Percentiles rank a stretch among this genome's conserved stretches.
These are phyloP conservation scores for Parietaria judaica DNA, from an alignment of 306 rosid genomes.

Conservation along the genomic window DNA sequence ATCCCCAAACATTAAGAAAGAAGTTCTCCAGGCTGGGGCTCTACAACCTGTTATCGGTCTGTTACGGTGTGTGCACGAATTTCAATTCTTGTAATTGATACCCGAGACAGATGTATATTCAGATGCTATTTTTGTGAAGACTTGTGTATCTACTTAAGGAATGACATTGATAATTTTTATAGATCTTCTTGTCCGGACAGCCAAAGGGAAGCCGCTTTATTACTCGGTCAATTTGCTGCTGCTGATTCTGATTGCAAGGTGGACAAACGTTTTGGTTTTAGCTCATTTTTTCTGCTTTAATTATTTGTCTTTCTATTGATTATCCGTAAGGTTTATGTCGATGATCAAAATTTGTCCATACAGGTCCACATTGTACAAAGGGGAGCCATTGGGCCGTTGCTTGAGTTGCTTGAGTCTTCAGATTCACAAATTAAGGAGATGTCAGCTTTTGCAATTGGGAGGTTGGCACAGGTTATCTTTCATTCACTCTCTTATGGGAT, in stretches of 20 bases:
- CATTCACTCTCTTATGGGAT: not conserved
- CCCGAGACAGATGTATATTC: not conserved
- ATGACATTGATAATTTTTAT: not conserved
- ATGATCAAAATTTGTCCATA: constrained; percentile 4
- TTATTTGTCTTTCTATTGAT: not conserved
- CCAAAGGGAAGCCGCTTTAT: constrained; percentile 59
- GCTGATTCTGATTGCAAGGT: constrained; percentile 71
- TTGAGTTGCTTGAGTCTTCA: constrained; percentile 27
- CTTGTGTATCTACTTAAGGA: no score
- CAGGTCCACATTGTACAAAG: constrained; percentile 38
- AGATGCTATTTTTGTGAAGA: no score
- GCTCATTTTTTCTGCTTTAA: constrained; percentile 5
- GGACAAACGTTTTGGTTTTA: constrained; percentile 5
- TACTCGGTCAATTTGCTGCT: constrained; percentile 72
- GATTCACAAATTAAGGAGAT: constrained; percentile 28
- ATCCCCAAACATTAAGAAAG: constrained; percentile 51
- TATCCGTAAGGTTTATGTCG: not conserved
- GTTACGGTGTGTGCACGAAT: constrained; percentile 35
- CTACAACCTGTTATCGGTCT: constrained; percentile 60
- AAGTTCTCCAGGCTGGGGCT: constrained; percentile 58
- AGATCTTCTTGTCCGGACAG: constrained; percentile 55
- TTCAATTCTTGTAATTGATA: not conserved
- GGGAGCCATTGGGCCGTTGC: constrained; percentile 29
- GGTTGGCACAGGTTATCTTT: constrained; percentile 29
- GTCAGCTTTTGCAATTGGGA: constrained; percentile 34